Base-by-base conservation (phyloP, 192 early-diverging fungal genomes). In the Diversispora epigaea region DNA sequence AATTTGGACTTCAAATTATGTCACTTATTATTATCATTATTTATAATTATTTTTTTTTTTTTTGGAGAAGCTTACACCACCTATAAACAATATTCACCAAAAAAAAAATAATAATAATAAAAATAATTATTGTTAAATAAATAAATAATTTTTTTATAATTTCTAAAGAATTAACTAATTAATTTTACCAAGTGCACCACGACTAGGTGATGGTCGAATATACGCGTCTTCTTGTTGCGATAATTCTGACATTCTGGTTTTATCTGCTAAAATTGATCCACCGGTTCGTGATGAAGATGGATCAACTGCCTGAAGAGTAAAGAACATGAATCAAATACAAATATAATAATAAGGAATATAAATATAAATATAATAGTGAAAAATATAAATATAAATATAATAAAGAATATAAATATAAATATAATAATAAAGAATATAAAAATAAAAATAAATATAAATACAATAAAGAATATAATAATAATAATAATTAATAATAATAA, bases 231-330 rank as follows among this genome's bases (percentile, higher is more conserved):
- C 74, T 50, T 85, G 68, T 9, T 83, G 80, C 1, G 92, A 90
- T n/a, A 95, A 81, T 19, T 88, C 83, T 43, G 88, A 85, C 93
- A 95, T 95, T 21, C 93, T 81, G 19, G 93, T 95, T 77, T 94
- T 95, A 83, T 95, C 93, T 50, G 92, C 93, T 10, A 95, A 79
- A 69, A 94, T 94, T 15, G 90, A 92, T 21, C 93, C 93, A 52
- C 93, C 93, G 10, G 93, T 92, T 39, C 90, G 77, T 0, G 88
- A 71, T 39, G 91, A 93, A 41, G 93, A 95, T 32, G 93, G 93
- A 79, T 95, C 93, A 7, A 95, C 90, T 3, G 93, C 93, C 89
- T 92, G 76, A 19, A 8, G n/a, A 43, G 17, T 12, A 50, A 50
- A 14, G 49, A 50, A 32, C 25, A 32, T 32, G 25, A 32, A 32